Evolutionary conservation across 2,329 filamentous ascomycete species (phyloP), one percentile per base, ranked within the genome.

Genomic region (Zymoseptoria brevis): DNA sequence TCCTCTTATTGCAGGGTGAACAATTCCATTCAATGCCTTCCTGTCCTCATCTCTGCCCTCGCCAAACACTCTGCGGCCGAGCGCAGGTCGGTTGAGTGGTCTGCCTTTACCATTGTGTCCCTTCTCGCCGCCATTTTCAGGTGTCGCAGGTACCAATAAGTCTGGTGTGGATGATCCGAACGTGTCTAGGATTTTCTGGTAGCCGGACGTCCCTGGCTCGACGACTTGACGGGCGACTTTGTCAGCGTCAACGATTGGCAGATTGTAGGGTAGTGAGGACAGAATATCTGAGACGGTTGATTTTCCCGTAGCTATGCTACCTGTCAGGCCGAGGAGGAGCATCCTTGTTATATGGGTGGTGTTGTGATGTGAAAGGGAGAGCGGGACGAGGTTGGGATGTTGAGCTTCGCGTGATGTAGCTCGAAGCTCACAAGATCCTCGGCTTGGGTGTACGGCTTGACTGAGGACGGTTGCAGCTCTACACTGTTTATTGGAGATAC

Each of bases 241-340:
- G 77, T 99, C 94, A 72, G 94, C 93, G 72, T 99, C 94, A 77
- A 99, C 87, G 67, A 99, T 83, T 69, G 94, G 92, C 62, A 99
- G 83, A 61, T 84, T 87, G 79, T 96, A 89, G 0, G 93, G 94
- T 4, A 89, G 80, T 4, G 84, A 81, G 55, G 88, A 85, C 68
- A 99, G 88, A 67, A 96, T 82, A 48, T 82, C 80, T 26, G 94
- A 96, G 57, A 96, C 91, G 66, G 93, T 99, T 52, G 93, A 96
- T 83, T 99, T 99, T 74, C 94, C 94, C 5, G 94, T 99, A 61
- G 94, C 94, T 72, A 99, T 97, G 62, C 92, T 96, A 73, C 94
- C 94, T 8, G 94, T 99, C 24, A 99, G 85, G 59, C 94, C 94
- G 68, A 99, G 91, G 70, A 99, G 86, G 54, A 97, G 84, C 94